Evolutionary conservation across 352 stramenopile genomes (phyloP), one percentile per base, ranked within the genome.

Genomic region (Thalassiosira oceanica): DNA sequence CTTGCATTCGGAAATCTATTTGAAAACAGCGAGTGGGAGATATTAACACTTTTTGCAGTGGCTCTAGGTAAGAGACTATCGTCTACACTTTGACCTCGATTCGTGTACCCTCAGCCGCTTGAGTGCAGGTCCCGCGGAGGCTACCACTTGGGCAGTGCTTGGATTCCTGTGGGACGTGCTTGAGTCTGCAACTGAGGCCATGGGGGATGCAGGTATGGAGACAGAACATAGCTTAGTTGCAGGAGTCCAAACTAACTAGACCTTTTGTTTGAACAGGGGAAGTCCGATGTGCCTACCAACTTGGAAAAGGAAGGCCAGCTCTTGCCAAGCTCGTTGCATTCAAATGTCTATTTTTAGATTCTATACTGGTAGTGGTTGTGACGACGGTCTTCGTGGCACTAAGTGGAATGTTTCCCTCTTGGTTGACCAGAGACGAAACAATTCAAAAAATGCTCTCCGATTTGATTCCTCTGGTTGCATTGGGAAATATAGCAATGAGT

Each of bases 401-500:
- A 5, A 44, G 16, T 4, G 28, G 71, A 31, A 28, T 75, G 33
- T 49, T 89, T 23, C 70, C 78, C 13, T 6, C n/a, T 13, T 83
- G 43, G 73, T 53, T 91, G 2, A 86, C 84, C 20, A 52, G 36
- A 20, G 78, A 88, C 37, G 1, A 48, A 16, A 83, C 74, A 8
- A 70, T 89, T 31, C 78, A 89, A 60, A 26, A 53, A 18, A 78
- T 91, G 57, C 44, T 91, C 24, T 45, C 61, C 26, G 57, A 81
- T 18, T 27, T 81, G 20, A 66, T 91, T 26, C 80, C 84, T 24
- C 48, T 89, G 27, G 46, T 86, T 23, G 78, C 74, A 8, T 57
- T 89, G 37, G 80, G 78, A 8, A 85, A 88, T 52, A 61, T 90
- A n/a, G 65, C 64, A 0, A 84, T 90, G 74, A 70, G 51, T 26